Evolutionary conservation across 108 stramenopile species (phyloP).

Genomic region (Cyclotella baltica): DNA sequence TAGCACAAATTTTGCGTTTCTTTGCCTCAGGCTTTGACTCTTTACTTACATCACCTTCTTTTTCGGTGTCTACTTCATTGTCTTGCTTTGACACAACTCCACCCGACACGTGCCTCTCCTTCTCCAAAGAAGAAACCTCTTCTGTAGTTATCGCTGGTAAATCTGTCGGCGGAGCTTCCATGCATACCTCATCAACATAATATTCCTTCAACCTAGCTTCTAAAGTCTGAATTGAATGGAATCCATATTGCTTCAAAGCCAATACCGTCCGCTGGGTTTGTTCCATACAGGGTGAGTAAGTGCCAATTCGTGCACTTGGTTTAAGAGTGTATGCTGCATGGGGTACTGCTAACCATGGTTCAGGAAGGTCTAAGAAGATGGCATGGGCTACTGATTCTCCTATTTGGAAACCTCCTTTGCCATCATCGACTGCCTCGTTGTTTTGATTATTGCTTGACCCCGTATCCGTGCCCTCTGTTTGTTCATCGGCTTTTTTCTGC

Average conservation of each 20-base stretch:
- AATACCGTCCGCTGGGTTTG: conserved; percentile 84
- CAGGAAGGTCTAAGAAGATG: conserved; percentile 93
- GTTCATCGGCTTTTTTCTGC: not conserved
- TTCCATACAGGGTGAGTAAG: conserved; percentile 96
- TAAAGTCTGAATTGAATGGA: conserved; percentile 85
- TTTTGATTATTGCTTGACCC: conserved; percentile 2
- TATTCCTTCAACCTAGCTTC: conserved; percentile 88
- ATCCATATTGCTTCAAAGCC: conserved; percentile 71
- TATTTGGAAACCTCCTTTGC: conserved; percentile 72
- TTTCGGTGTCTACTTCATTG: conserved; percentile 17
- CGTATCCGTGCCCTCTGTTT: conserved; percentile 5
- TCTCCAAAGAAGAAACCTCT: conserved; percentile 33
- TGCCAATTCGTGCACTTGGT: conserved; percentile 77
- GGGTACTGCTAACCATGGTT: conserved; percentile 93
- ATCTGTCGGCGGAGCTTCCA: conserved; percentile 59
- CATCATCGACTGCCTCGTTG: conserved; percentile 28
- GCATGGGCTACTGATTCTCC: conserved; percentile 83
- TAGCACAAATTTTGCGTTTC: conserved; percentile 61
- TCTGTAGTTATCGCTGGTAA: conserved; percentile 51
- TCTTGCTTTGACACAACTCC: conserved; percentile 32
- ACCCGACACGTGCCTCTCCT: conserved; percentile 28
- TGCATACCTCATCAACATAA: conserved; percentile 78
- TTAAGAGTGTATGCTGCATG: conserved; percentile 82
- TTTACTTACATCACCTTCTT: conserved; percentile 31
- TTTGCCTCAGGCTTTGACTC: conserved; percentile 12